phyloP scores from a whole-genome alignment of 345 rosid genomes.

The Raphanus raphanistrum region DNA sequence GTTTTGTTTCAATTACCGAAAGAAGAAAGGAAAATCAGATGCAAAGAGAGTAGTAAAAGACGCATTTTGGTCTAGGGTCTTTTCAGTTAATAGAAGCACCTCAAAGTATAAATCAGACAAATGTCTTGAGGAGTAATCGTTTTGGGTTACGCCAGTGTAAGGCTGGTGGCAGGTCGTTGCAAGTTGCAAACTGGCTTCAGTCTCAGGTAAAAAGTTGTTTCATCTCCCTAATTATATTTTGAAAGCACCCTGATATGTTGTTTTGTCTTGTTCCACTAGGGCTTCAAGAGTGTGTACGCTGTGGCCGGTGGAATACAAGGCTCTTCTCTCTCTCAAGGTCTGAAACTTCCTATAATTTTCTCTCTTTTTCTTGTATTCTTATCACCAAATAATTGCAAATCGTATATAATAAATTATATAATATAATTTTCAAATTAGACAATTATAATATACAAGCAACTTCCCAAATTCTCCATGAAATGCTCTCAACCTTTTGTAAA shows the following conservation, averaged over 20 bases:
- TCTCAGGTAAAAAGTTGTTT: constrained; percentile 49
- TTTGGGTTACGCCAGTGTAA: constrained; percentile 45
- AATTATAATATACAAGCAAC: background rate
- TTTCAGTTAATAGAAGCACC: background rate
- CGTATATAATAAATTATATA: no score
- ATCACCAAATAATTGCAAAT: background rate
- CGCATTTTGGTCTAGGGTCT: background rate
- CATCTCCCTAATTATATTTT: background rate
- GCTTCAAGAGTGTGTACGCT: constrained; percentile 71
- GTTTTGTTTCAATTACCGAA: background rate
- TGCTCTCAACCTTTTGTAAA: constrained; percentile 32
- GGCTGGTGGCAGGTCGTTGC: constrained; percentile 79
- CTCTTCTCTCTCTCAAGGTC: constrained; percentile 65
- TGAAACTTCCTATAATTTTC: constrained; percentile 30
- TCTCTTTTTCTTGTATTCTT: background rate
- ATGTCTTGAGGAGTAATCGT: background rate
- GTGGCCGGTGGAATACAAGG: constrained; percentile 83
- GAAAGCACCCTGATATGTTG: constrained; percentile 3
- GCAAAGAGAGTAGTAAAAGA: background rate
- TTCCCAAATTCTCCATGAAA: constrained; percentile 16
- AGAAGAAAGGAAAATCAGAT: background rate
- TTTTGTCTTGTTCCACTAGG: constrained; percentile 47
- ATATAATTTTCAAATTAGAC: constrained; percentile 8
- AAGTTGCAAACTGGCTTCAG: constrained; percentile 87
- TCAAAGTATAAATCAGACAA: background rate